Percentiles rank a stretch among this genome's conserved stretches.
These are phyloP conservation scores for Naganishia antarctica DNA, from an alignment of 768 basidiomycete genomes.

Conservation along the genomic window DNA sequence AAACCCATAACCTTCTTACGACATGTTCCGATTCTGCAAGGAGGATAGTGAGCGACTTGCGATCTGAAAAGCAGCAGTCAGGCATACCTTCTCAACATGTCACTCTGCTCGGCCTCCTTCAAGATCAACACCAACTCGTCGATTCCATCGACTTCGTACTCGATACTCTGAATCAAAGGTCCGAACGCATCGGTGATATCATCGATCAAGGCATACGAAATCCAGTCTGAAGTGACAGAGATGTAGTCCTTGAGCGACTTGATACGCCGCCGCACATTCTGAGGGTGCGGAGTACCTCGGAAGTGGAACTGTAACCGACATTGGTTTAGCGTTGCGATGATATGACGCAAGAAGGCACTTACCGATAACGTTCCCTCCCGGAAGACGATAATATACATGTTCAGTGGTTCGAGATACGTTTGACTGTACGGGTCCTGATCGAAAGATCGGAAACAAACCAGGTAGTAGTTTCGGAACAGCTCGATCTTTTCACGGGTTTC, in stretches of 20 bases:
- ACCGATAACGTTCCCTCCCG: constrained; percentile 93
- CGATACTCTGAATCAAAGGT: constrained; percentile 94
- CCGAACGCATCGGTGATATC: constrained; percentile 99
- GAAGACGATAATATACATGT: constrained; percentile 99
- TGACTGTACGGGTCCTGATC: constrained; percentile 98
- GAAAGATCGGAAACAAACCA: constrained; percentile 98
- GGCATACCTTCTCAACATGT: constrained; percentile 77
- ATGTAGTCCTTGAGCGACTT: constrained; percentile 99
- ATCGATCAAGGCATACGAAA: constrained; percentile 97
- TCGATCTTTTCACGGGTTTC: constrained; percentile 99
- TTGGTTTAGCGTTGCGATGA: background rate
- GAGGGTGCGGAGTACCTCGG: constrained; percentile 91
- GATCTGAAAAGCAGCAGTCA: too few relatives aligned
- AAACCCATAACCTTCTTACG: constrained; percentile 99
- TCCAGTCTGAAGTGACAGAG: constrained; percentile 98
- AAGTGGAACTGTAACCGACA: constrained; percentile 73
- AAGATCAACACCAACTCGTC: constrained; percentile 96
- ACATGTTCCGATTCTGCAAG: constrained; percentile 80
- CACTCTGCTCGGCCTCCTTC: constrained; percentile 91
- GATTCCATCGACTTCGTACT: constrained; percentile 98
- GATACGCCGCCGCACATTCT: constrained; percentile 94
- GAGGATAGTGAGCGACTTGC: too few relatives aligned
- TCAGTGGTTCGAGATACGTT: constrained; percentile 92
- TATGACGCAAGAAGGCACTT: constrained; percentile 43
- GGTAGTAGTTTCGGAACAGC: constrained; percentile 95